Evolutionary conservation across 345 rosid genomes (phyloP).

Genomic region (Erysimum cheiranthoides): DNA sequence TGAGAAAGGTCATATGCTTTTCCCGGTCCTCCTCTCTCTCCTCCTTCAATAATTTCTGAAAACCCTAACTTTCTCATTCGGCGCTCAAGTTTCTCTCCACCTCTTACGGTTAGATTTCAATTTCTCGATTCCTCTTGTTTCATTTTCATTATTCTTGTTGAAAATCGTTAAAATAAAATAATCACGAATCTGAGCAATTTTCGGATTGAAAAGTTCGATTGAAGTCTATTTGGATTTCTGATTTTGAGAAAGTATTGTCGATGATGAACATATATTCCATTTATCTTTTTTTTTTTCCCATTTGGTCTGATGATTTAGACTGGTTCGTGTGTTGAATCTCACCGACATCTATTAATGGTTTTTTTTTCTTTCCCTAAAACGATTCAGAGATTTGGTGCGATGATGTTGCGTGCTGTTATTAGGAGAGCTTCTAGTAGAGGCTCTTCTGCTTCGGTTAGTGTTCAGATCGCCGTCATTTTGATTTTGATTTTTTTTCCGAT

Average conservation of each 20-base stretch:
- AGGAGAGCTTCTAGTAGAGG: slow-evolving; percentile 53
- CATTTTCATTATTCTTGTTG: not conserved
- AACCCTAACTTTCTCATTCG: slow-evolving; percentile 47
- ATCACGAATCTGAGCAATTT: slow-evolving; percentile 35
- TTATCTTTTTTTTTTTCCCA: not conserved
- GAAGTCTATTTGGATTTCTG: slow-evolving; percentile 15
- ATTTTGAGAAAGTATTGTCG: slow-evolving; percentile 6
- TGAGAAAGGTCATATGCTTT: slow-evolving; percentile 43
- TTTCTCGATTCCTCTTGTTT: not conserved
- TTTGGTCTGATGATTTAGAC: slow-evolving; percentile 10
- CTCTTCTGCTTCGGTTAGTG: slow-evolving; percentile 54
- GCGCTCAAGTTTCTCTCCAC: slow-evolving; percentile 37
- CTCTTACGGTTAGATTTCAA: slow-evolving; percentile 29
- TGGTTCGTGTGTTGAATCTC: slow-evolving; percentile 33
- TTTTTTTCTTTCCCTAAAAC: not conserved
- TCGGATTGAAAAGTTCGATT: slow-evolving; percentile 9
- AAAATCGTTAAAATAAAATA: not conserved
- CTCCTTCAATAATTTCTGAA: slow-evolving; percentile 23
- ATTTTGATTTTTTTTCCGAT: not conserved
- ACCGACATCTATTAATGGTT: slow-evolving; percentile 20
- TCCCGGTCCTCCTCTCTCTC: slow-evolving; percentile 32
- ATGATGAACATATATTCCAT: not conserved
- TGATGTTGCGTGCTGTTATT: slow-evolving; percentile 55
- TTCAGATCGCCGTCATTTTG: slow-evolving; percentile 9
- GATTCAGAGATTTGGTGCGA: slow-evolving; percentile 42